These are phyloP conservation scores for Colletotrichum liriopes DNA, from an alignment of 2,329 filamentous ascomycete species.

Conservation along the genomic window DNA sequence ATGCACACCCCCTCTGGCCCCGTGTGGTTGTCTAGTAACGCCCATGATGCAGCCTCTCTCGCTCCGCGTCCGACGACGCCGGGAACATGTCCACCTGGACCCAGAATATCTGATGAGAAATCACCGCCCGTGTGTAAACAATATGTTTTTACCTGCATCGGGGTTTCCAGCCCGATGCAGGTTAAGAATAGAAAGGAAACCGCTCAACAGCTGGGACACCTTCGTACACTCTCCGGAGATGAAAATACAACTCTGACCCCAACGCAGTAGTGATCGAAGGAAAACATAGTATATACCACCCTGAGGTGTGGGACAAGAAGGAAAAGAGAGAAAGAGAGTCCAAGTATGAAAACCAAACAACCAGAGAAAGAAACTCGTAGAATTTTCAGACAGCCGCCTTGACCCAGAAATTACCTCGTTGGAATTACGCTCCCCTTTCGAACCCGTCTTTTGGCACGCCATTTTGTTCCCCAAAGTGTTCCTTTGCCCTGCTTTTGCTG, in stretches of 20 bases:
- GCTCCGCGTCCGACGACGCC: not conserved
- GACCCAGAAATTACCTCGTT: slow-evolving; percentile 22
- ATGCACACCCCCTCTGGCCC: not conserved
- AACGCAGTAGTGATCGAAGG: slow-evolving; percentile 1
- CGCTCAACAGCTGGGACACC: slow-evolving; percentile 29
- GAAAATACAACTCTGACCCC: slow-evolving; percentile 15
- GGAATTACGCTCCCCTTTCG: slow-evolving; percentile 19
- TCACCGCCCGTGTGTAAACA: slow-evolving; percentile 5
- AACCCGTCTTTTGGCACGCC: slow-evolving; percentile 1
- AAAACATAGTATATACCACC: not conserved
- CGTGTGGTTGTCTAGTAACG: slow-evolving; percentile 32
- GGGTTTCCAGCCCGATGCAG: slow-evolving; percentile 2
- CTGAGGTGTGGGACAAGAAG: not conserved
- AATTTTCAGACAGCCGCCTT: slow-evolving; percentile 35
- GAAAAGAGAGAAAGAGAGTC: not conserved
- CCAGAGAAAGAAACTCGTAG: not conserved
- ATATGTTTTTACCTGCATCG: not conserved
- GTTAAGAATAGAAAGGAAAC: slow-evolving; percentile 16
- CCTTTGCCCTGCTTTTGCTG: not conserved
- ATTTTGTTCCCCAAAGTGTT: slow-evolving; percentile 10
- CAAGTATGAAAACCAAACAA: not conserved
- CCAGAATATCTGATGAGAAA: not conserved
- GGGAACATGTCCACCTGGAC: not conserved
- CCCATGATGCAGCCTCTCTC: slow-evolving; percentile 10
- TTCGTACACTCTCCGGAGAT: slow-evolving; percentile 39